Evolutionary conservation across 257 asterid genomes (phyloP).

Genomic region (Verbascum thapsus): DNA sequence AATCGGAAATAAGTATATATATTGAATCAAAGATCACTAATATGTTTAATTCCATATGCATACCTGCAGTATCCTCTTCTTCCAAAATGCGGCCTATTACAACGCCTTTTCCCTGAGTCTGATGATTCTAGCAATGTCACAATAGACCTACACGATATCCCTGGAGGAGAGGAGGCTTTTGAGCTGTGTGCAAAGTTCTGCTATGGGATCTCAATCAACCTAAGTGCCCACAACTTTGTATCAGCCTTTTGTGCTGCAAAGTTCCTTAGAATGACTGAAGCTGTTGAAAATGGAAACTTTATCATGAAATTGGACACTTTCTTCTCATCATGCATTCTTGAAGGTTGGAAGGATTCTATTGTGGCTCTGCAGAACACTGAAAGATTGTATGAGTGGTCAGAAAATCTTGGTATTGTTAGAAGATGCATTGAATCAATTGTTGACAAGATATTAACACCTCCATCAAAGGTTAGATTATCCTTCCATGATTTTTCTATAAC

Average conservation of each 20-base stretch:
- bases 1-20: no score
- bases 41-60: conserved; percentile 32
- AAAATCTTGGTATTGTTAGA: conserved; percentile 64
- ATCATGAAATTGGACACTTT: conserved; percentile 58
- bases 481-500: conserved; percentile 13
- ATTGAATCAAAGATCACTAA: conserved; percentile 1
- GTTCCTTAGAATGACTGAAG: conserved; percentile 75
- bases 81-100: conserved; percentile 65
- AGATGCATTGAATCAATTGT: conserved; percentile 78
- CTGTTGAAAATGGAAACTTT: conserved; percentile 63
- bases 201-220: conserved; percentile 70
- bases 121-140: conserved; percentile 40
- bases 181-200: conserved; percentile 81
- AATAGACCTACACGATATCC: conserved; percentile 62
- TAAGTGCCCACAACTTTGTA: conserved; percentile 71
- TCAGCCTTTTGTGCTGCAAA: conserved; percentile 67
- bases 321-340: conserved; percentile 71
- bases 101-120: conserved; percentile 43
- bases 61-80: conserved; percentile 66
- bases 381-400: conserved; percentile 57
- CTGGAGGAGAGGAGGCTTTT: conserved; percentile 77
- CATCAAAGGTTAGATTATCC: conserved; percentile 49
- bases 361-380: conserved; percentile 51
- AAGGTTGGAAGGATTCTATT: conserved; percentile 76
- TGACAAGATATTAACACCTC: conserved; percentile 68